Evolutionary conservation across 805 yeast genomes (phyloP).

Genomic region (Cyberlindnera sargentensis): DNA sequence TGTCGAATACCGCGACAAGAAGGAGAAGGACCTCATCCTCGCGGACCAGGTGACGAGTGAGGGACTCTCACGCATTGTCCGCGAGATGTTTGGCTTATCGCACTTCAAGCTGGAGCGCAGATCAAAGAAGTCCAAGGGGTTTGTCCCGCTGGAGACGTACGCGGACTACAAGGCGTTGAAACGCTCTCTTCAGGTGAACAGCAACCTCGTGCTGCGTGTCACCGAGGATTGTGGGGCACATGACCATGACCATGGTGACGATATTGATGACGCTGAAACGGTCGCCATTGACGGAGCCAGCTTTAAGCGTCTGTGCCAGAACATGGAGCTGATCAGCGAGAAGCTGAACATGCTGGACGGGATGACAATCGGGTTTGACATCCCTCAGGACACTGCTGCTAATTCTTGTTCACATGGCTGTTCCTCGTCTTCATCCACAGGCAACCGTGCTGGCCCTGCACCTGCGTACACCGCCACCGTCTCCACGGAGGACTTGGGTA

Average conservation of each 20-base stretch:
- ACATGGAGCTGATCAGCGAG: not conserved
- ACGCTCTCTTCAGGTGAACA: slow-evolving; percentile 13
- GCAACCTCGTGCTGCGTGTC: slow-evolving; percentile 5
- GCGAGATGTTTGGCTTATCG: slow-evolving; percentile 1
- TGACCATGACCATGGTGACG: not conserved
- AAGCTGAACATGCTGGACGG: not conserved
- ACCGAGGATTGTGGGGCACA: not conserved
- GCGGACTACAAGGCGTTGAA: slow-evolving; percentile 9
- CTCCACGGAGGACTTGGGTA: no score
- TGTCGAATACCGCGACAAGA: not conserved
- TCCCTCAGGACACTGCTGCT: not conserved
- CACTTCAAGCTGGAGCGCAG: slow-evolving; percentile 9
- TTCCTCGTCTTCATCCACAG: not conserved
- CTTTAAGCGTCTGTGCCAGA: not conserved
- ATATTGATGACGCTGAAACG: not conserved
- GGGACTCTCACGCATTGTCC: slow-evolving; percentile 1
- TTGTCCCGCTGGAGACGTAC: slow-evolving; percentile 2
- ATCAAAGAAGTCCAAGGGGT: slow-evolving; percentile 11
- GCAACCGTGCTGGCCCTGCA: not conserved
- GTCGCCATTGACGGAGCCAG: not conserved
- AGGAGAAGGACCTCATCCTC: not conserved
- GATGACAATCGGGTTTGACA: no score
- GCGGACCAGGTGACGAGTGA: slow-evolving; percentile 1
- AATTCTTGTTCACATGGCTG: not conserved
- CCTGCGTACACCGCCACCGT: not conserved